Conservation (phyloP, 106 monocot genomes). For the Dendrobium catenatum region DNA sequence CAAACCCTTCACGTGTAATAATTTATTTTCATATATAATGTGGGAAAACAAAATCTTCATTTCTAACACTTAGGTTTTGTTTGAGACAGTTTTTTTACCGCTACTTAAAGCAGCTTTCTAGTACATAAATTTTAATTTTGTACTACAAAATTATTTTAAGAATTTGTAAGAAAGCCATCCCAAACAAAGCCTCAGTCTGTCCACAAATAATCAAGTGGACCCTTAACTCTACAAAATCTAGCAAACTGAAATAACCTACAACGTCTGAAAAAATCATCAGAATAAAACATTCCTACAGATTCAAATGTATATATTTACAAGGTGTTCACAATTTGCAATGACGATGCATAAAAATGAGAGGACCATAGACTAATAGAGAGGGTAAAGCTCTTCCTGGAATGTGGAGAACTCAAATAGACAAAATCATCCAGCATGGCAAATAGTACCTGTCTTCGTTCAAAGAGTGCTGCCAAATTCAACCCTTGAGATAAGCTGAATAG, state of each 20-base stretch:
- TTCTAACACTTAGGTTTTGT: neutral
- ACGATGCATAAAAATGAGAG: neutral
- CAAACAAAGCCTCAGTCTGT: neutral
- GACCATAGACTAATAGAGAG: neutral
- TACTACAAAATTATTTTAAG: too few relatives aligned
- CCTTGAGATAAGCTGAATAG: conserved; percentile 95
- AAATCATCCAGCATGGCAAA: neutral
- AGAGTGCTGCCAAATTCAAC: conserved; percentile 75
- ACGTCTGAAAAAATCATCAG: neutral
- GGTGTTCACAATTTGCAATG: neutral
- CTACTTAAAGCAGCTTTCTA: too few relatives aligned
- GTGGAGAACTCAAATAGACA: neutral
- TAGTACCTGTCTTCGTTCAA: conserved; percentile 85
- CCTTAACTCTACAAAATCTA: neutral
- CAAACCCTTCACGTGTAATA: neutral
- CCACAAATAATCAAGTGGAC: neutral
- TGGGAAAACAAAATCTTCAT: neutral
- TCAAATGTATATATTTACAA: neutral
- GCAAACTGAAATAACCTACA: neutral
- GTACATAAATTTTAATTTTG: too few relatives aligned
- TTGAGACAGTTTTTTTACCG: too few relatives aligned
- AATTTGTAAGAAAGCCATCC: too few relatives aligned
- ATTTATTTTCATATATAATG: neutral
- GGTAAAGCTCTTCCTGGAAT: neutral
- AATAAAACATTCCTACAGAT: neutral